Percentiles rank a stretch among this genome's conserved stretches.
phyloP scores from a whole-genome alignment of 2,329 filamentous ascomycete species.

The Aspergillus terreus region DNA sequence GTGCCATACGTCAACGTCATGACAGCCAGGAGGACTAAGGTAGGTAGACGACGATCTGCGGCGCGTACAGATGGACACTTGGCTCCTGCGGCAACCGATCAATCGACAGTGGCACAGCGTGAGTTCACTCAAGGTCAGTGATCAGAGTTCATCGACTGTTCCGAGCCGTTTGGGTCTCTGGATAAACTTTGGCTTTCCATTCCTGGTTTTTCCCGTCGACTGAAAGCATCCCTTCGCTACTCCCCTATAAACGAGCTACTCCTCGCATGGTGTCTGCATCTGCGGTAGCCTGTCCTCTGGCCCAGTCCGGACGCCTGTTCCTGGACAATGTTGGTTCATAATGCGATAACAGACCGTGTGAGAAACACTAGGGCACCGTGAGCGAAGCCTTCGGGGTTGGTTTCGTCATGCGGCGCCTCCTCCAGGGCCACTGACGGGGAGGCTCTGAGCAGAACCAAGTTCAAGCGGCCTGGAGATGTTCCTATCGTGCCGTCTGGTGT shows the following conservation, averaged over 20 bases:
- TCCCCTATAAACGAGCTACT: not conserved
- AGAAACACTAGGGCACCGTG: not conserved
- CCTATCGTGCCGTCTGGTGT: not conserved
- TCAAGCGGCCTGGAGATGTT: not conserved
- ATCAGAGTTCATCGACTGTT: not conserved
- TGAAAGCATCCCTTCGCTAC: not conserved
- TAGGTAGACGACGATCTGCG: too few species aligned
- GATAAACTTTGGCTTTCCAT: not conserved
- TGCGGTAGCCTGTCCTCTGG: not conserved
- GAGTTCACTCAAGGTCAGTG: not conserved
- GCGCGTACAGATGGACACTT: too few species aligned
- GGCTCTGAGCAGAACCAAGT: slow-evolving; percentile 5
- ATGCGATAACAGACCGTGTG: not conserved
- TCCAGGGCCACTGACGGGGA: not conserved
- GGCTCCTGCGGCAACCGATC: not conserved
- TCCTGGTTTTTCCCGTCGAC: not conserved
- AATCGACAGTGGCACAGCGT: not conserved
- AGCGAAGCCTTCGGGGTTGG: not conserved
- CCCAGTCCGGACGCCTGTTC: not conserved
- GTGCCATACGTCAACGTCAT: too few species aligned
- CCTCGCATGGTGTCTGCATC: not conserved
- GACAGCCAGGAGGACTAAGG: too few species aligned
- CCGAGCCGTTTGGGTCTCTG: not conserved
- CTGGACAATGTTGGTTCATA: not conserved
- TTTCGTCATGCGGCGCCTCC: slow-evolving; percentile 11